phyloP scores from a whole-genome alignment of 176 grass and related monocot genomes.

The Themeda triandra region DNA sequence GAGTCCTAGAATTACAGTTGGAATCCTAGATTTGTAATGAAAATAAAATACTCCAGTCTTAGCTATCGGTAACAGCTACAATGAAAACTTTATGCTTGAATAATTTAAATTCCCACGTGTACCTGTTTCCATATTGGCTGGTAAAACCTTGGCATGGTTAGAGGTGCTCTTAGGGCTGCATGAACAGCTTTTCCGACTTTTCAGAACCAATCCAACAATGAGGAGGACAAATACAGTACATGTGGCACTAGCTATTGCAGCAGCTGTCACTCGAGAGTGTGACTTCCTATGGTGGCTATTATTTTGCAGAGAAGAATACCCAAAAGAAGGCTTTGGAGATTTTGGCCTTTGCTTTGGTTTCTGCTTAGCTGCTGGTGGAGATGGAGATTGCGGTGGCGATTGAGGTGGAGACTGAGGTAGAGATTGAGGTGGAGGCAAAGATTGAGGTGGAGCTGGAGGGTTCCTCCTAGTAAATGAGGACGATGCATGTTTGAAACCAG shows the following conservation, averaged over 20 bases:
- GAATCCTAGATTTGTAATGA: neutral
- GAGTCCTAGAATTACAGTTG: constrained; percentile 9
- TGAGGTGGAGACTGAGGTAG: neutral
- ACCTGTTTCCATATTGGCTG: constrained; percentile 46
- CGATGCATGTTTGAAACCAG: constrained; percentile 32
- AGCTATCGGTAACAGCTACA: constrained; percentile 2
- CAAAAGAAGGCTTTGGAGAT: constrained; percentile 40
- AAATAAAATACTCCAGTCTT: constrained; percentile 1
- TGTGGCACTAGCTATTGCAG: constrained; percentile 46
- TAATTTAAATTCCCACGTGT: constrained; percentile 4
- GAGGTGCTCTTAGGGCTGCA: constrained; percentile 22
- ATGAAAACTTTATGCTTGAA: constrained; percentile 8
- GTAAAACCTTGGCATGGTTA: constrained; percentile 33
- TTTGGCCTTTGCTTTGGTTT: constrained; percentile 52
- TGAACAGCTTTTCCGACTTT: constrained; percentile 34
- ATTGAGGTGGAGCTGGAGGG: constrained; percentile 41
- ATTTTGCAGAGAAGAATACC: constrained; percentile 35
- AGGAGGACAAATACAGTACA: constrained; percentile 45
- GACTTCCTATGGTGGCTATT: constrained; percentile 42
- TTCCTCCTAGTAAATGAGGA: constrained; percentile 29
- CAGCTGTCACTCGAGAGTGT: constrained; percentile 39
- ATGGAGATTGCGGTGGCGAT: constrained; percentile 25
- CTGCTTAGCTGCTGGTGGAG: constrained; percentile 40
- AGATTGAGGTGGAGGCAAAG: constrained; percentile 26
- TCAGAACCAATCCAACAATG: constrained; percentile 59